Base-by-base conservation (phyloP, 495 filamentous ascomycete genomes). In the Podospora pseudopauciseta region DNA sequence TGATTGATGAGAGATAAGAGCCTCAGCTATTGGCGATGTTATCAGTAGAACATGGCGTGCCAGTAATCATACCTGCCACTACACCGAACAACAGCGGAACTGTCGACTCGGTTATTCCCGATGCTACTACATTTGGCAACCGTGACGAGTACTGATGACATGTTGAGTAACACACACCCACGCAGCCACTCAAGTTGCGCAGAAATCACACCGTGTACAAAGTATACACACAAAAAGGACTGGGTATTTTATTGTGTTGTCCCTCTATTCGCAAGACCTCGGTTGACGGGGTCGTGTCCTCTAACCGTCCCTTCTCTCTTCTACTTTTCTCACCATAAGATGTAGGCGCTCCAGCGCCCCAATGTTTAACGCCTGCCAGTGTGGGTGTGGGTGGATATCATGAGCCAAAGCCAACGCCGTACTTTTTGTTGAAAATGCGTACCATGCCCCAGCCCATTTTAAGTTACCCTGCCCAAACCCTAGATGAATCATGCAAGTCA, bases 361-460 rank as follows among this genome's bases (percentile, higher is more conserved):
- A 65, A 67, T 70, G 70, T 74, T 69, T 75, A 74, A 77, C 75
- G 77, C 76, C 76, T 72, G 72, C 72, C 75, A 49, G 39, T 49
- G 39, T 34, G 64, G 66, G 73, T 71, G 70, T 69, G 70, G 70
- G 67, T 71, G 75, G 74, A 82, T 83, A 81, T 79, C 79, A 82
- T 80, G 75, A 75, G 76, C 79, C 73, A 80, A 81, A 79, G 77
- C 78, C 80, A 82, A 83, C 80, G 80, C 80, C 81, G 75, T 81
- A 76, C 81, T 83, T 81, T 61, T 83, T 82, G 79, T 82, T 82
- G 79, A 80, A 83, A 83, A 83, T 81, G 72, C 77, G 78, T 82
- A 79, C 80, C 80, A 76, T 80, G 77, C 77, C 80, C 74, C 72
- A 77, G 74, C 77, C 70, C n/a, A 71, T 81, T 80, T 78, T 76